Evolutionary conservation across 2,329 filamentous ascomycete genomes (phyloP).

Genomic region (Lachnellula cervina): DNA sequence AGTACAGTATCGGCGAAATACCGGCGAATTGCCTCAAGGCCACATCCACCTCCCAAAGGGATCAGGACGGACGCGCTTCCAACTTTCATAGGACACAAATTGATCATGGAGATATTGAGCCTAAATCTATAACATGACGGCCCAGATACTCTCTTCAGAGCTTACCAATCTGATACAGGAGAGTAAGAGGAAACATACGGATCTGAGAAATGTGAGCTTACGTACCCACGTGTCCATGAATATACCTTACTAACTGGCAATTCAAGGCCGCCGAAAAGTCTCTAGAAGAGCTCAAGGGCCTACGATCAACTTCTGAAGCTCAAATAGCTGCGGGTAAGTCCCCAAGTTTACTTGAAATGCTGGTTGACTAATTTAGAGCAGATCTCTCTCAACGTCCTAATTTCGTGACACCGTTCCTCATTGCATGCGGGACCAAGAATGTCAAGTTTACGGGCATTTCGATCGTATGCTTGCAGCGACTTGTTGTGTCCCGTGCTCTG

Average conservation of each 20-base stretch:
- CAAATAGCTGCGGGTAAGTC: constrained; percentile 35
- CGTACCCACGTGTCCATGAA: constrained; percentile 2
- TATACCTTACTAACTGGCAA: constrained; percentile 16
- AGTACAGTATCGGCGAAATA: constrained; percentile 9
- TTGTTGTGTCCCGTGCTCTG: constrained; percentile 77
- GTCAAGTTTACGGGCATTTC: constrained; percentile 84
- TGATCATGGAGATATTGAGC: constrained; percentile 20
- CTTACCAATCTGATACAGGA: constrained; percentile 89
- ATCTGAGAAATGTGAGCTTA: constrained; percentile 68
- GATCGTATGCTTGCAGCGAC: constrained; percentile 80
- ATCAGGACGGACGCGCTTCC: neutral
- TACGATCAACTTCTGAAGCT: constrained; percentile 70
- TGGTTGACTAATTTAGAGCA: constrained; percentile 34
- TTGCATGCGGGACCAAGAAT: constrained; percentile 88
- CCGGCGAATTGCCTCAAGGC: constrained; percentile 12
- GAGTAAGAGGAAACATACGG: constrained; percentile 89
- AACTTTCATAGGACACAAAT: neutral
- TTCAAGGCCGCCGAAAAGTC: constrained; percentile 87
- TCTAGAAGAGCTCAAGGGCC: constrained; percentile 76
- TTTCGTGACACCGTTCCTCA: constrained; percentile 90
- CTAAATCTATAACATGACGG: constrained; percentile 60
- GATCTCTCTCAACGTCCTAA: constrained; percentile 76
- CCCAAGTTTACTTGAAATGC: constrained; percentile 2
- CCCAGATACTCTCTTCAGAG: constrained; percentile 83
- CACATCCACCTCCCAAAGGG: constrained; percentile 4